Evolutionary conservation across 2,329 filamentous ascomycete genomes (phyloP).

Genomic region (Apiospora rasikravindrae): DNA sequence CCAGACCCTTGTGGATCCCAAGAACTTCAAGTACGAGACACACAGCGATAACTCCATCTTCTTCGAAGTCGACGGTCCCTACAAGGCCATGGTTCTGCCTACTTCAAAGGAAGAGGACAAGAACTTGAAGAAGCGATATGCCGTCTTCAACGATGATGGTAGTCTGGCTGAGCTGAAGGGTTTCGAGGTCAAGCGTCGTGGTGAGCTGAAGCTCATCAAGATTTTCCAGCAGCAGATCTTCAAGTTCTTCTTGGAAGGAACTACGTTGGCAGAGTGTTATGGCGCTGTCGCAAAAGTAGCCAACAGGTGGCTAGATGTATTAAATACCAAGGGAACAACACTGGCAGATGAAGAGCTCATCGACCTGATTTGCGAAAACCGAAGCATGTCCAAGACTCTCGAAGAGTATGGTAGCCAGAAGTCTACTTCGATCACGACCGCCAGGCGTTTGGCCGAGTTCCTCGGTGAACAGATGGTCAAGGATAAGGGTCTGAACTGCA

Average conservation of each 20-base stretch:
- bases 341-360: constrained; percentile 96
- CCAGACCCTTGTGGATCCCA: constrained; percentile 81
- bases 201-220: constrained; percentile 98
- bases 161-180: constrained; percentile 95
- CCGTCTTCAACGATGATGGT: constrained; percentile 98
- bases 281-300: constrained; percentile 90
- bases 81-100: constrained; percentile 95
- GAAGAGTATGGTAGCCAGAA: constrained; percentile 97
- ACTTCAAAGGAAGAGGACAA: constrained; percentile 99
- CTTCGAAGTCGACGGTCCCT: constrained; percentile 98
- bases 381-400: constrained; percentile 95
- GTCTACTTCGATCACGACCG: constrained; percentile 98
- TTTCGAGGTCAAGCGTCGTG: constrained; percentile 96
- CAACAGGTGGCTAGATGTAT: constrained; percentile 94
- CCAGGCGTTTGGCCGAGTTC: constrained; percentile 92
- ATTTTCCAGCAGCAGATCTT: constrained; percentile 99
- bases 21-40: constrained; percentile 89
- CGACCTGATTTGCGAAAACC: constrained; percentile 99
- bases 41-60: constrained; percentile 99
- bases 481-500: constrained; percentile 98
- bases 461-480: constrained; percentile 98
- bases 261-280: constrained; percentile 88
- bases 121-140: constrained; percentile 98
- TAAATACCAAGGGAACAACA: constrained; percentile 86
- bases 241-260: constrained; percentile 96